Percentiles rank a stretch among this genome's conserved stretches.
Conservation (phyloP, 176 grass and related monocot species). For the Chloris gayana region DNA sequence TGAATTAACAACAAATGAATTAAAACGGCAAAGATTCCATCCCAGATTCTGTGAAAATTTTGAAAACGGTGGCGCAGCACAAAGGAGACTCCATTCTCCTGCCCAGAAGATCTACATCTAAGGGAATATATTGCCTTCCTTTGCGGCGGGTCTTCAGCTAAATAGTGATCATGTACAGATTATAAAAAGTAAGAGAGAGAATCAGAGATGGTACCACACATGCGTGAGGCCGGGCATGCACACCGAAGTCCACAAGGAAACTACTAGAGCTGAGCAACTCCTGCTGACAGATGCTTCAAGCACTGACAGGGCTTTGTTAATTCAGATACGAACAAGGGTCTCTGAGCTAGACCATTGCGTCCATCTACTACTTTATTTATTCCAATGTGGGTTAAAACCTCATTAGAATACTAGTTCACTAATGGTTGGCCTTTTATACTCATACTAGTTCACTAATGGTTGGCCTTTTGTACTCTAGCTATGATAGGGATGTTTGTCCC, state of each 20-base stretch:
- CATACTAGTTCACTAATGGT: conserved; percentile 23
- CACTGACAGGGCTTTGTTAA: conserved; percentile 28
- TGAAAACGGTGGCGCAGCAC: neutral
- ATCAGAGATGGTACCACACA: conserved; percentile 24
- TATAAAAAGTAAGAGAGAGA: neutral
- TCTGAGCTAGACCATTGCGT: conserved; percentile 40
- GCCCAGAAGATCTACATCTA: conserved; percentile 50
- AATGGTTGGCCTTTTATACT: conserved; percentile 4
- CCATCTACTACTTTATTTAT: conserved; percentile 37
- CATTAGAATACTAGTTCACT: conserved; percentile 15
- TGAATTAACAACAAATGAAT: neutral
- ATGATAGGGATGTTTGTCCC: conserved; percentile 46
- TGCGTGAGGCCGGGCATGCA: neutral
- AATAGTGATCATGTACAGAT: conserved; percentile 23
- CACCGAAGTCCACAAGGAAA: conserved; percentile 51
- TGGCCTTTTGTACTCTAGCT: conserved; percentile 17
- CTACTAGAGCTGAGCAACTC: conserved; percentile 48
- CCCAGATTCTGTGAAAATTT: neutral
- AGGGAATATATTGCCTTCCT: conserved; percentile 47
- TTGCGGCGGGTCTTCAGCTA: conserved; percentile 61
- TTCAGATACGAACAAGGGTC: conserved; percentile 42
- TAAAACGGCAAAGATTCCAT: neutral
- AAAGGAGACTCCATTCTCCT: neutral
- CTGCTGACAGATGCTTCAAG: conserved; percentile 11
- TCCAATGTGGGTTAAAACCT: conserved; percentile 35